Conservation (phyloP, 169 alveolate species). For the Amoebophrya sp. region DNA sequence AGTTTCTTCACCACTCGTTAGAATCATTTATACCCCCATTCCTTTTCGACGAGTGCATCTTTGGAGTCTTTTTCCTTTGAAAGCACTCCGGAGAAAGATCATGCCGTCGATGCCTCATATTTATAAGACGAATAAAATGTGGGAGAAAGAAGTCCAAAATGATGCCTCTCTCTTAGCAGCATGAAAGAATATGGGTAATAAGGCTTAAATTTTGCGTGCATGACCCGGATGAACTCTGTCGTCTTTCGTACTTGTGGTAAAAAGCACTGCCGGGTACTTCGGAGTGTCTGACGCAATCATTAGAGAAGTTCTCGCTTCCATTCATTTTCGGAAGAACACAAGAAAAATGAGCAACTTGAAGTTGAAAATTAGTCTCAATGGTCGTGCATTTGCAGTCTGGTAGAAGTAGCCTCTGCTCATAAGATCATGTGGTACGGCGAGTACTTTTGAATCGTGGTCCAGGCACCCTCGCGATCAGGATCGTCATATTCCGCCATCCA, state of each 20-base stretch:
- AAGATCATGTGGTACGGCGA: background rate
- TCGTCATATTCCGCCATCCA: slow-evolving; percentile 47
- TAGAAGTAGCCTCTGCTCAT: too few species aligned
- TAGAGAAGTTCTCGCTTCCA: too few species aligned
- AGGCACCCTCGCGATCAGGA: too few species aligned
- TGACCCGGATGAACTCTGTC: slow-evolving; percentile 45
- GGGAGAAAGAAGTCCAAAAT: background rate
- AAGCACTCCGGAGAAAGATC: background rate
- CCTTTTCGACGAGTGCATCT: background rate
- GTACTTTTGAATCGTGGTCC: background rate
- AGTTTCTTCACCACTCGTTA: background rate
- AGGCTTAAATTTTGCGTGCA: slow-evolving; percentile 43
- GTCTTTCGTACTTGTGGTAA: slow-evolving; percentile 32
- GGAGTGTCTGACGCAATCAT: too few species aligned
- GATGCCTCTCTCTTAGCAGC: background rate
- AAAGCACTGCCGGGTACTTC: slow-evolving; percentile 1
- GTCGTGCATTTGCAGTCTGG: too few species aligned
- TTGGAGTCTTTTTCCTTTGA: background rate
- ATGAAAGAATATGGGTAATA: too few species aligned
- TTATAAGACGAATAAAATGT: background rate
- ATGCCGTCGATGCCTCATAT: background rate
- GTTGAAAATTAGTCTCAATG: too few species aligned
- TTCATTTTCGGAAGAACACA: too few species aligned
- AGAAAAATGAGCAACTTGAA: too few species aligned
- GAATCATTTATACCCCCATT: background rate